Evolutionary conservation across 768 basidiomycete genomes (phyloP).

Genomic region (Pleurotus cornucopiae): DNA sequence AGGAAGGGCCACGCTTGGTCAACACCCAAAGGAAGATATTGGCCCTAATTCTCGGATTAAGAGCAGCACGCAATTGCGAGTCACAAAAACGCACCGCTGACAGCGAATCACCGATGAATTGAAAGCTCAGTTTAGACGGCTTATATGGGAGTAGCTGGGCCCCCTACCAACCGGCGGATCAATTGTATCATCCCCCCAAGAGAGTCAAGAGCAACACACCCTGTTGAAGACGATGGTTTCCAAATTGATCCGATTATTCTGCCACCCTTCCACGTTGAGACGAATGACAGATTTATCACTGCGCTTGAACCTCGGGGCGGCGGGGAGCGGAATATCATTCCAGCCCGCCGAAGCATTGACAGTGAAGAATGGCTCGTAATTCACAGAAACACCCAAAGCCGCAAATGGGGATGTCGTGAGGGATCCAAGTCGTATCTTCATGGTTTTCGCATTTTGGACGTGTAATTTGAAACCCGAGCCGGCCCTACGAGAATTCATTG

Average conservation of each 20-base stretch:
- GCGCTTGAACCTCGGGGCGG: not conserved
- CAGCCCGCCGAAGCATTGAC: slow-evolving; percentile 43
- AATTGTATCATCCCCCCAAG: not conserved
- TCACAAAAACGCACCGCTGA: slow-evolving; percentile 38
- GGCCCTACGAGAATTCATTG: slow-evolving; percentile 30
- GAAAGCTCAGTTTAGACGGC: slow-evolving; percentile 41
- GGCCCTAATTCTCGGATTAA: slow-evolving; percentile 33
- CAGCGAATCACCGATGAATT: slow-evolving; percentile 57
- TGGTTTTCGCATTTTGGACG: slow-evolving; percentile 34
- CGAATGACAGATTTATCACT: slow-evolving; percentile 28
- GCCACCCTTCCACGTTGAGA: slow-evolving; percentile 55
- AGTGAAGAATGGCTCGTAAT: slow-evolving; percentile 41
- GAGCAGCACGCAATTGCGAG: not conserved
- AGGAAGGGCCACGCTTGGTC: slow-evolving; percentile 57
- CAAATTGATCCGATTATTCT: slow-evolving; percentile 53
- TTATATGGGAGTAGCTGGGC: slow-evolving; percentile 41
- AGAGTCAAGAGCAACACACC: slow-evolving; percentile 19
- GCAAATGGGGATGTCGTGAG: slow-evolving; percentile 45
- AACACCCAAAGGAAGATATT: slow-evolving; percentile 49
- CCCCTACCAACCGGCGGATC: slow-evolving; percentile 26
- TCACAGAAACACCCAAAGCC: slow-evolving; percentile 43
- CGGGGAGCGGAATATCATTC: slow-evolving; percentile 37
- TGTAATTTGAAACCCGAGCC: slow-evolving; percentile 51
- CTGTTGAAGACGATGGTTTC: slow-evolving; percentile 41
- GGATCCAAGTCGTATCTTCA: slow-evolving; percentile 42